Conservation (phyloP, 257 asterid species). For the Ilex asprella region DNA sequence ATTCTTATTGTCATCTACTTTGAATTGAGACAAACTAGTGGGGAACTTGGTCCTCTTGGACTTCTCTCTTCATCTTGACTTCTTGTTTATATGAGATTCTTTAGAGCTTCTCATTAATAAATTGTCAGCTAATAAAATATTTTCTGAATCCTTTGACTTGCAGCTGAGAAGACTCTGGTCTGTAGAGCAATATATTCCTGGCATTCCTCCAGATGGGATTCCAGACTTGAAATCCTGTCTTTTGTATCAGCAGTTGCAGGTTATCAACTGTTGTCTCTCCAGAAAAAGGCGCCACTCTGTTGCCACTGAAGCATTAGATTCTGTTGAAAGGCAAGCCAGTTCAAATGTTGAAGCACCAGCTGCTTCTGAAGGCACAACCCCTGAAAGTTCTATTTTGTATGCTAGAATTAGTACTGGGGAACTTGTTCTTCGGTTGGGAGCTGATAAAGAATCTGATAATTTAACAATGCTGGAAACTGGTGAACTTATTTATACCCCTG, state of each 20-base stretch:
- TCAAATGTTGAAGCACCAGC: constrained; percentile 29
- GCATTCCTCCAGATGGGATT: constrained; percentile 72
- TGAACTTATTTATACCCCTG: constrained; percentile 81
- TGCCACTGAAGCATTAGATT: constrained; percentile 76
- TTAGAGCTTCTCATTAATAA: constrained; percentile 9
- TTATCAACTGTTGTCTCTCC: constrained; percentile 93
- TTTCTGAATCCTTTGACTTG: constrained; percentile 22
- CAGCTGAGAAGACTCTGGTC: constrained; percentile 94
- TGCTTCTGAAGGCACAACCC: constrained; percentile 39
- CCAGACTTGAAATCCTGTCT: constrained; percentile 93
- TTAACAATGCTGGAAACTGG: constrained; percentile 92
- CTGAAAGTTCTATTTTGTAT: constrained; percentile 38
- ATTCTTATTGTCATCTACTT: too few relatives aligned
- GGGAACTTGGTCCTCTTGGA: background rate
- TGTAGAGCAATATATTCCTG: constrained; percentile 88
- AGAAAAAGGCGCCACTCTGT: constrained; percentile 69
- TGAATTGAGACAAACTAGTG: background rate
- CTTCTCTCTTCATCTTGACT: background rate
- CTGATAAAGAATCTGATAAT: constrained; percentile 56
- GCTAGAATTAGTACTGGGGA: constrained; percentile 75
- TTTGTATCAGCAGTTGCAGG: constrained; percentile 91
- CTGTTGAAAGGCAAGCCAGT: constrained; percentile 43
- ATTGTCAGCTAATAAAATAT: constrained; percentile 9
- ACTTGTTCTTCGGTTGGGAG: constrained; percentile 82
- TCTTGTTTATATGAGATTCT: too few relatives aligned